Evolutionary conservation across 1,284 basidiomycete genomes (phyloP).

Genomic region (Cryptococcus jaspeensis): DNA sequence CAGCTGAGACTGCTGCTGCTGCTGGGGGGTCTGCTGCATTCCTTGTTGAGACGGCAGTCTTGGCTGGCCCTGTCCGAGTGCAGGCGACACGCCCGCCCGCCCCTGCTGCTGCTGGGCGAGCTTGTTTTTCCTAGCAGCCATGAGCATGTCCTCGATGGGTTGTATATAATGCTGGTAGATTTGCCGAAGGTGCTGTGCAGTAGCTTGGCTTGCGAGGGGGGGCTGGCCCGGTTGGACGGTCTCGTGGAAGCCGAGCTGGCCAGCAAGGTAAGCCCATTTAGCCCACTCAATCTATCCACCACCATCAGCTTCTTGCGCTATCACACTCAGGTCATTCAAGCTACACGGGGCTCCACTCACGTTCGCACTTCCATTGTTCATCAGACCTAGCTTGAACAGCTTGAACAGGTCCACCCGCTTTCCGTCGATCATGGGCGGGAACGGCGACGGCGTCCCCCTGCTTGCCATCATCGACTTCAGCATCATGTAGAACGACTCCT

Average conservation of each 20-base stretch:
- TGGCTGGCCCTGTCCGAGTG: slow-evolving; percentile 2
- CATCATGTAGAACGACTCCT: slow-evolving; percentile 15
- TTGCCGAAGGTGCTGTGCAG: slow-evolving; percentile 29
- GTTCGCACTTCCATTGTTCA: slow-evolving; percentile 35
- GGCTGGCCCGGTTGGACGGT: slow-evolving; percentile 25
- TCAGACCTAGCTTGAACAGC: slow-evolving; percentile 35
- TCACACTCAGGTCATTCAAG: slow-evolving; percentile 1
- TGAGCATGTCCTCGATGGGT: slow-evolving; percentile 26
- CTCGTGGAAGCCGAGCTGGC: slow-evolving; percentile 32
- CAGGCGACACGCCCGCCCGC: neutral
- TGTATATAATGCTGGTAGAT: slow-evolving; percentile 24
- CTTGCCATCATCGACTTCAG: slow-evolving; percentile 7
- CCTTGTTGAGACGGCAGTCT: slow-evolving; percentile 4
- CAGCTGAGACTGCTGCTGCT: slow-evolving; percentile 1
- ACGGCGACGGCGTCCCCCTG: slow-evolving; percentile 5
- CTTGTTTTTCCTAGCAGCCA: slow-evolving; percentile 10
- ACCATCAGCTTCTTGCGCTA: neutral
- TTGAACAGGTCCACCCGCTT: slow-evolving; percentile 28
- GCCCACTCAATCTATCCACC: slow-evolving; percentile 12
- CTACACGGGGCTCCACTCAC: slow-evolving; percentile 18
- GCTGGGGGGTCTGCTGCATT: slow-evolving; percentile 5
- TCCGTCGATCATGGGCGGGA: slow-evolving; percentile 24
- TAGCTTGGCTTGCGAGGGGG: slow-evolving; percentile 19
- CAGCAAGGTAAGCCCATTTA: slow-evolving; percentile 33
- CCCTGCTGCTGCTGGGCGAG: slow-evolving; percentile 8